Percentiles rank a stretch among this genome's conserved stretches.
Evolutionary conservation across 352 stramenopile species (phyloP).

Genomic region (Bremia lactucae): DNA sequence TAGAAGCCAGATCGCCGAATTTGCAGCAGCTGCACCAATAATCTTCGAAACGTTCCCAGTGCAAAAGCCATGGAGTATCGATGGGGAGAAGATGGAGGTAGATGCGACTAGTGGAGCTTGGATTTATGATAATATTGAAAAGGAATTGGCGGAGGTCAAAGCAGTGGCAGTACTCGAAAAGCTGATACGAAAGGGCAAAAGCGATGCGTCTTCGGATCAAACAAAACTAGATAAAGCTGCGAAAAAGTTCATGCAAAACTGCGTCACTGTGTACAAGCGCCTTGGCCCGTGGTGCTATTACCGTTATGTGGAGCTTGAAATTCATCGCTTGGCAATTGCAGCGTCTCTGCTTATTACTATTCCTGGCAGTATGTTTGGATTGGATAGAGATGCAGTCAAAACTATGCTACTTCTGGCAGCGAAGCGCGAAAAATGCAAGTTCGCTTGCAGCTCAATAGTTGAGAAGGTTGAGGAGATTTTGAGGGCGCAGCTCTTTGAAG

Average conservation of each 20-base stretch:
- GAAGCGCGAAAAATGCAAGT: constrained; percentile 31
- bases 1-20: constrained; percentile 36
- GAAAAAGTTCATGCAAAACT: constrained; percentile 49
- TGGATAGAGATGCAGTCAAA: constrained; percentile 41
- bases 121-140: constrained; percentile 30
- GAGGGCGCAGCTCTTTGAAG: constrained; percentile 20
- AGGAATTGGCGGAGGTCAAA: constrained; percentile 39
- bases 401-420: constrained; percentile 33
- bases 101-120: constrained; percentile 4
- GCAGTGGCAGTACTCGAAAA: constrained; percentile 34
- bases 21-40: constrained; percentile 58
- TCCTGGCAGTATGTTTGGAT: constrained; percentile 43
- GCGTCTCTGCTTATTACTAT: constrained; percentile 42
- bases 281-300: constrained; percentile 71
- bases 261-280: constrained; percentile 46
- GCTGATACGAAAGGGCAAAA: constrained; percentile 44
- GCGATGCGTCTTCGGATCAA: constrained; percentile 18
- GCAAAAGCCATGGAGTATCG: constrained; percentile 17
- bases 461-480: constrained; percentile 50
- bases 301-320: constrained; percentile 57
- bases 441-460: constrained; percentile 44
- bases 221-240: constrained; percentile 35
- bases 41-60: constrained; percentile 47
- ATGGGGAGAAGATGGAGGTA: constrained; percentile 6
- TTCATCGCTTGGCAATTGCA: constrained; percentile 44